Conservation (phyloP, 2,329 filamentous ascomycete genomes). For the Lasiodiplodia theobromae region DNA sequence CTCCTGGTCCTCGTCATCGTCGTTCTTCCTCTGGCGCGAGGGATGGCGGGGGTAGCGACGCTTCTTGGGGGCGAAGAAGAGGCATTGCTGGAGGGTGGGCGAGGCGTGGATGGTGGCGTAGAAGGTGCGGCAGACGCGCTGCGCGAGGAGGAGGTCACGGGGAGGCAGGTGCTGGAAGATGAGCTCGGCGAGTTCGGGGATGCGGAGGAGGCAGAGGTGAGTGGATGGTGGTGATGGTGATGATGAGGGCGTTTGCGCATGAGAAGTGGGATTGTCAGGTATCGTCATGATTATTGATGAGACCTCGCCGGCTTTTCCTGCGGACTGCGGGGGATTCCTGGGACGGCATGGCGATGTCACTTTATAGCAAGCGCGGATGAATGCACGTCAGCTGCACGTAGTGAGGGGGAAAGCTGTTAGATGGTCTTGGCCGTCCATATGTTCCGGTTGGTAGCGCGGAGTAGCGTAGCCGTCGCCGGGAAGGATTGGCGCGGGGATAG, state of each 20-base stretch:
- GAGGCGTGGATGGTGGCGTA: constrained; percentile 23
- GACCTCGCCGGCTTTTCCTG: background rate
- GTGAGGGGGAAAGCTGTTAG: constrained; percentile 14
- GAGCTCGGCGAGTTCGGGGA: constrained; percentile 27
- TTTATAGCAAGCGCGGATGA: background rate
- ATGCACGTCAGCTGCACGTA: constrained; percentile 12
- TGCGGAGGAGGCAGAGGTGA: constrained; percentile 16
- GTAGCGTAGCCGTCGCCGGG: background rate
- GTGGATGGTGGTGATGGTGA: background rate
- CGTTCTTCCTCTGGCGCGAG: no score
- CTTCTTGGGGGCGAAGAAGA: constrained; percentile 16
- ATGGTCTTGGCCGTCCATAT: background rate
- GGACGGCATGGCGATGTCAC: background rate
- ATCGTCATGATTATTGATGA: background rate
- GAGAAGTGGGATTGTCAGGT: background rate
- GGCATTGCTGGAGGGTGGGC: constrained; percentile 20
- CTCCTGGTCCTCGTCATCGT: background rate
- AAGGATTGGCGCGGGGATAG: background rate
- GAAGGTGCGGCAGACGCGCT: constrained; percentile 26
- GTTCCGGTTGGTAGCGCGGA: background rate
- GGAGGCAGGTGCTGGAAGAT: constrained; percentile 25
- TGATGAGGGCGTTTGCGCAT: background rate
- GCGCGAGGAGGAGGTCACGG: constrained; percentile 17
- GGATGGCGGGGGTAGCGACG: background rate
- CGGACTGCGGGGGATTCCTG: background rate